A percentile compares a stretch with the other conserved stretches of the same genome.
phyloP scores from a whole-genome alignment of 2,329 filamentous ascomycete species.

The Lachnellula occidentalis region DNA sequence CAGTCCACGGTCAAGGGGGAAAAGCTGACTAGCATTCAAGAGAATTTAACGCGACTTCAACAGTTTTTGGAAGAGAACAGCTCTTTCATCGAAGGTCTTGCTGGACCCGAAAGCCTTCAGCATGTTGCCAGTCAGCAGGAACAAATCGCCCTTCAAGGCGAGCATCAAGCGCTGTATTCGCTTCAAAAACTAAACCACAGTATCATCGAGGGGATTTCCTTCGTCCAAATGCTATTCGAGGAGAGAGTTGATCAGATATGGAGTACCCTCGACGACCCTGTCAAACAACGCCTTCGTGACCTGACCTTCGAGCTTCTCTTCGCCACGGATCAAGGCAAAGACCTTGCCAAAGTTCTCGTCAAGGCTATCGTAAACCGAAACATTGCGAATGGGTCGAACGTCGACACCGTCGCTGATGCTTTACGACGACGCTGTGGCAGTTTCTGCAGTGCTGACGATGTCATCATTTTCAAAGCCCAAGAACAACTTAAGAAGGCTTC shows the following conservation, averaged over 20 bases:
- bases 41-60: constrained; percentile 70
- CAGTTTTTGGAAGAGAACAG: constrained; percentile 85
- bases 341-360: constrained; percentile 87
- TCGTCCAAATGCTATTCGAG: constrained; percentile 90
- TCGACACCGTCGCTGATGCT: constrained; percentile 96
- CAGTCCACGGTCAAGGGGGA: constrained; percentile 57
- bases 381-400: constrained; percentile 93
- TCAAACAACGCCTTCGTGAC: constrained; percentile 63
- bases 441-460: constrained; percentile 96
- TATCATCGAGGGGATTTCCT: constrained; percentile 94
- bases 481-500: constrained; percentile 86
- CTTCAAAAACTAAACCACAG: constrained; percentile 80
- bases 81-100: constrained; percentile 85
- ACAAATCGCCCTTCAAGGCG: constrained; percentile 85
- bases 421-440: constrained; percentile 86
- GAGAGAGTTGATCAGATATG: constrained; percentile 89
- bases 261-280: constrained; percentile 63
- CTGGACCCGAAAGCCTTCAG: constrained; percentile 82
- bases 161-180: constrained; percentile 87
- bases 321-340: constrained; percentile 70
- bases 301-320: constrained; percentile 89
- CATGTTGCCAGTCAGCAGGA: constrained; percentile 77
- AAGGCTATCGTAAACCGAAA: constrained; percentile 98
- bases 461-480: constrained; percentile 96
- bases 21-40: constrained; percentile 74